Conservation (phyloP, 306 rosid species). For the Dryas drummondii region DNA sequence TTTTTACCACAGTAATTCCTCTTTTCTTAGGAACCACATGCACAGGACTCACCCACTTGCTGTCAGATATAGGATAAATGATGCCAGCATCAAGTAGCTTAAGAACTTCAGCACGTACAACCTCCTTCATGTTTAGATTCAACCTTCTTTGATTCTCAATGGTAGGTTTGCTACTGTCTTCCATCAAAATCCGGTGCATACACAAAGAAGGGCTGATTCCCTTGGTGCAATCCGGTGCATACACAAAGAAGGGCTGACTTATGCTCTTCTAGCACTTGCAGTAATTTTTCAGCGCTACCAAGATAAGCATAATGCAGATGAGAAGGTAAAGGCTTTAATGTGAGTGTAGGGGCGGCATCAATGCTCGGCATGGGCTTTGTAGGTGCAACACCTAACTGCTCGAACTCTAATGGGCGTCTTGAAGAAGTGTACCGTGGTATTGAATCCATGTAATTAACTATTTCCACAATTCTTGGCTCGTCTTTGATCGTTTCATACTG, state of each 20-base stretch:
- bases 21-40: neutral
- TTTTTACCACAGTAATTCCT: neutral
- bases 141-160: neutral
- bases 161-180: neutral
- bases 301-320: neutral
- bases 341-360: neutral
- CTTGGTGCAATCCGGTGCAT: too few relatives aligned
- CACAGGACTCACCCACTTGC: neutral
- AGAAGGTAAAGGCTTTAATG: neutral
- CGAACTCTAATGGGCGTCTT: neutral
- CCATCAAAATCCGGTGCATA: neutral
- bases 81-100: neutral
- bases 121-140: constrained; percentile 1
- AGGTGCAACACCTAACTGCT: neutral
- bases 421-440: too few relatives aligned
- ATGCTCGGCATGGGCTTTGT: neutral
- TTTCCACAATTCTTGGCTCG: neutral
- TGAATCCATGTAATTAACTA: too few relatives aligned
- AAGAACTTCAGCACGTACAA: neutral
- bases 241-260: too few relatives aligned
- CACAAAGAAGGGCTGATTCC: neutral
- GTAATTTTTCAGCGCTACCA: neutral
- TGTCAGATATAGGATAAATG: neutral
- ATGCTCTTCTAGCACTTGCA: neutral
- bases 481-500: neutral